Base-by-base conservation (phyloP, 2,329 filamentous ascomycete species). In the Alternaria hordeiaustralica region DNA sequence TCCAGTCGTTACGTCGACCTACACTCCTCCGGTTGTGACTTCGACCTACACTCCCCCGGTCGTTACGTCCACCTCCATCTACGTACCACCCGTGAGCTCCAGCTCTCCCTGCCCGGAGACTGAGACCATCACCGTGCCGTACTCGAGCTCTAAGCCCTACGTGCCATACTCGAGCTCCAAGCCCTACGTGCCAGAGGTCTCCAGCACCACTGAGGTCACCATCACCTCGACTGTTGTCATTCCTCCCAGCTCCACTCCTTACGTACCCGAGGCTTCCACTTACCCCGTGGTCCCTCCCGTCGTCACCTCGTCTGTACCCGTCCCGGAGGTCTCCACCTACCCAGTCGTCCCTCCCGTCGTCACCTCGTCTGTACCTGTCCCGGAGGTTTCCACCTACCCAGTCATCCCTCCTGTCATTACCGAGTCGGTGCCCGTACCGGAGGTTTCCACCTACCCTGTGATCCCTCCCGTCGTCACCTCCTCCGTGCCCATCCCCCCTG, bases 91-190 rank as follows among this genome's bases (percentile, higher is more conserved):
- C 36, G 8, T 41, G 8, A 41, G 36, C 23, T 43, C 33, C 18
- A 61, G 46, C 47, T 55, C 60, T 44, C 55, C 60, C n/a, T 62
- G 55, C 45, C 54, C 54, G 8, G 46, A 46, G 26, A 47, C 51
- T 20, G 30, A 53, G 20, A 50, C 55, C 13, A 33, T 33, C 21
- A 41, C 26, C 10, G 55, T 58, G n/a, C 45, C 55, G 8, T 11
- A n/a, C 10, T 26, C 58, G 5, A 33, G 36, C 51, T 51, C 59
- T 11, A 25, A 50, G 21, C 23, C 59, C 20, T 2, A 60, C 18
- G 21, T 43, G 15, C 33, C 54, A n/a, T 23, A 55, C 20, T 36
- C 33, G 33, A 36, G 33, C 33, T 36, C 33, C 15, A 36, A 36
- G 33, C 33, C 33, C 1, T 2, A 60, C 26, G 21, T 43, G 23